phyloP scores from a whole-genome alignment of 2,329 filamentous ascomycete species.

The Coleophoma cylindrospora region DNA sequence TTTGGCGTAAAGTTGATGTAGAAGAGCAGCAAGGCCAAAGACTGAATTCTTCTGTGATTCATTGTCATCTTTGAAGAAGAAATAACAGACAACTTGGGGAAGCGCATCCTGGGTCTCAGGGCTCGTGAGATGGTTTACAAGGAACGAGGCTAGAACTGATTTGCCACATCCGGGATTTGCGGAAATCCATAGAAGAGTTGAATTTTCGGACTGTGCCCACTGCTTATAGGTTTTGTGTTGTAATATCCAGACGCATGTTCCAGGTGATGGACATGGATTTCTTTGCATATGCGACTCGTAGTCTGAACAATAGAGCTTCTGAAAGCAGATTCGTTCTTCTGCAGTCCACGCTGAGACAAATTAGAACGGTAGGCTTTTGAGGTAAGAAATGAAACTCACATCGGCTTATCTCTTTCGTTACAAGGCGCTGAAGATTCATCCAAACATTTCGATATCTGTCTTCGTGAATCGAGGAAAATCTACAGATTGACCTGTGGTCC shows the following conservation, averaged over 20 bases:
- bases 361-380: too few species aligned
- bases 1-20: not conserved
- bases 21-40: not conserved
- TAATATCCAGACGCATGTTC: constrained; percentile 30
- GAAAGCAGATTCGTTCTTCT: not conserved
- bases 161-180: constrained; percentile 35
- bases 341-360: not conserved
- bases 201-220: constrained; percentile 22
- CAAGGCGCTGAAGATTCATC: not conserved
- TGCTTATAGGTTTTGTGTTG: constrained; percentile 22
- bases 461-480: not conserved
- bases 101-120: constrained; percentile 15
- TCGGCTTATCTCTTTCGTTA: not conserved
- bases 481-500: not conserved
- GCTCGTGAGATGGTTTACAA: too few species aligned
- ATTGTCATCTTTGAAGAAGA: constrained; percentile 8
- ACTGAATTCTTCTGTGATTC: not conserved
- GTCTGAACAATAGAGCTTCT: not conserved
- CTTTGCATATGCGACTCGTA: constrained; percentile 29
- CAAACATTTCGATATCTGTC: not conserved
- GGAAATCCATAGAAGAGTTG: constrained; percentile 28
- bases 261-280: constrained; percentile 17
- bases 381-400: not conserved
- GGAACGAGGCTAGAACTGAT: constrained; percentile 29
- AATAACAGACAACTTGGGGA: not conserved